These are phyloP conservation scores for Microthlaspi erraticum DNA, from an alignment of 345 rosid genomes.

Conservation along the genomic window DNA sequence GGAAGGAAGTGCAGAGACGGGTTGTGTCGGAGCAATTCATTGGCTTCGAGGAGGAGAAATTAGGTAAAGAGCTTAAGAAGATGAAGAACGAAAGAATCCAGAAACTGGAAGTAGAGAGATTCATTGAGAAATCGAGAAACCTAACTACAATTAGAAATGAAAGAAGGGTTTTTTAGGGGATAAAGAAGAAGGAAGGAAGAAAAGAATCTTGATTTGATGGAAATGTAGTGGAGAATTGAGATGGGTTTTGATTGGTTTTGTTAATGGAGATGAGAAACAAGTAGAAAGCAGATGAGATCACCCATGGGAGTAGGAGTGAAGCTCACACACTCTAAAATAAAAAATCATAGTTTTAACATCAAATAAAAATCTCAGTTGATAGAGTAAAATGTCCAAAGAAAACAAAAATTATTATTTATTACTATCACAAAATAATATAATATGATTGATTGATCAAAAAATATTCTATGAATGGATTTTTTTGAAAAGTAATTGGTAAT, in stretches of 20 bases:
- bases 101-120: slow-evolving; percentile 36
- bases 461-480: not conserved
- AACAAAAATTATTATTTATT: not conserved
- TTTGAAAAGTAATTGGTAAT: slow-evolving; percentile 7
- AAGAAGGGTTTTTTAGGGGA: not conserved
- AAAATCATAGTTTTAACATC: not conserved
- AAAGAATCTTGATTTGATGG: slow-evolving; percentile 23
- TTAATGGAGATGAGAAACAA: slow-evolving; percentile 27
- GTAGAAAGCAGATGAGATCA: slow-evolving; percentile 23
- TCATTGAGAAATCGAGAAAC: slow-evolving; percentile 47
- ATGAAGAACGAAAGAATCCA: slow-evolving; percentile 36
- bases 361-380: not conserved
- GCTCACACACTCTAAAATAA: slow-evolving; percentile 38
- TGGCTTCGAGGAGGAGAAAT: slow-evolving; percentile 54
- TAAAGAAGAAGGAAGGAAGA: not conserved
- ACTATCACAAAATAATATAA: not conserved
- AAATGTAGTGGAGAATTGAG: slow-evolving; percentile 6
- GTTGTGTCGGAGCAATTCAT: slow-evolving; percentile 86
- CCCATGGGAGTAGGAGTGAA: slow-evolving; percentile 46
- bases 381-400: not conserved
- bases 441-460: no score
- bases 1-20: slow-evolving; percentile 79
- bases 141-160: not conserved
- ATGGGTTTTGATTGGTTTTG: slow-evolving; percentile 32
- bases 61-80: slow-evolving; percentile 25